Evolutionary conservation across 768 basidiomycete species (phyloP).

Genomic region (Xanthoconium purpureum): DNA sequence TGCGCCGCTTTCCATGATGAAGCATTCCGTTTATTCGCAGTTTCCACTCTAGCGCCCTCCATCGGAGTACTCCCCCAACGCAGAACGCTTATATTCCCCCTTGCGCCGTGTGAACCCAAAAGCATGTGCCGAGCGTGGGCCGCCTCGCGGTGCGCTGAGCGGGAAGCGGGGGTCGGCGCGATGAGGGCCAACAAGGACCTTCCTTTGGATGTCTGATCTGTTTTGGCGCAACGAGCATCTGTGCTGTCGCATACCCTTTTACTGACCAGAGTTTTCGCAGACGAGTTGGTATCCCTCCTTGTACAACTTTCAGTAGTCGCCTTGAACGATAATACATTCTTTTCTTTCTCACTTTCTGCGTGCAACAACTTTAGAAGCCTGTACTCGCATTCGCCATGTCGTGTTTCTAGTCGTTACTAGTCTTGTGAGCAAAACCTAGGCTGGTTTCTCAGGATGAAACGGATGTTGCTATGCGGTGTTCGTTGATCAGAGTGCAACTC

Average conservation of each 20-base stretch:
- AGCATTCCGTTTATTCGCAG: constrained; percentile 77
- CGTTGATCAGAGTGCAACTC: background rate
- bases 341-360: background rate
- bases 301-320: background rate
- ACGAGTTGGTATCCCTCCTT: background rate
- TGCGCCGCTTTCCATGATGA: constrained; percentile 45
- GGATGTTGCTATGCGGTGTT: background rate
- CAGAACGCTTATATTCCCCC: constrained; percentile 72
- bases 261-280: constrained; percentile 14
- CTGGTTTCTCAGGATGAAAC: too few relatives aligned
- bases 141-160: constrained; percentile 66
- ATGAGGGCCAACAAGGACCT: constrained; percentile 69
- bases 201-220: constrained; percentile 88
- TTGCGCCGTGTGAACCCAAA: constrained; percentile 67
- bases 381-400: too few relatives aligned
- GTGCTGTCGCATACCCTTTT: background rate
- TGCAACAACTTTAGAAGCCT: too few relatives aligned
- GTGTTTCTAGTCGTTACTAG: too few relatives aligned
- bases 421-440: too few relatives aligned
- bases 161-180: constrained; percentile 68
- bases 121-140: constrained; percentile 62
- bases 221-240: constrained; percentile 27
- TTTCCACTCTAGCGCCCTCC: constrained; percentile 79
- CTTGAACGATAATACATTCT: background rate
- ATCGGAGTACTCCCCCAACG: constrained; percentile 69